These are phyloP conservation scores for Nevesoporus exiguus DNA, from an alignment of 768 basidiomycete genomes.

Conservation along the genomic window DNA sequence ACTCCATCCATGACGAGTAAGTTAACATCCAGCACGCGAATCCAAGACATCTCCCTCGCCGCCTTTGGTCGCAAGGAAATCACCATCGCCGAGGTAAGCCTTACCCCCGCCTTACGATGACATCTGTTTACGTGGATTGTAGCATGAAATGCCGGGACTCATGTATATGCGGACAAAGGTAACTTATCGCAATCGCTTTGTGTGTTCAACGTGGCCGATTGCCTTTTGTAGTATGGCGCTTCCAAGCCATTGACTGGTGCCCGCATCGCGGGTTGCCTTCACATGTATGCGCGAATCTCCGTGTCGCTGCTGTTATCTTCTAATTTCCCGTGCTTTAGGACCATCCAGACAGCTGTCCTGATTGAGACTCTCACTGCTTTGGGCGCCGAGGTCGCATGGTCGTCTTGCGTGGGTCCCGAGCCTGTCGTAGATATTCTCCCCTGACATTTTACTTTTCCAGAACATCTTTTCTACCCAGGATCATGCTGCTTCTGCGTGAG, in stretches of 20 bases:
- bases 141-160: slow-evolving; percentile 95
- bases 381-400: slow-evolving; percentile 98
- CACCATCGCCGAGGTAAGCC: slow-evolving; percentile 90
- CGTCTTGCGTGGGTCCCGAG: slow-evolving; percentile 74
- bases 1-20: not conserved
- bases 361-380: slow-evolving; percentile 96
- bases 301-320: not conserved
- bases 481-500: slow-evolving; percentile 95
- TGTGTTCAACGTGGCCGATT: slow-evolving; percentile 12
- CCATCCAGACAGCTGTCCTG: slow-evolving; percentile 96
- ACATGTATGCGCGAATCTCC: slow-evolving; percentile 63
- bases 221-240: slow-evolving; percentile 58
- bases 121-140: slow-evolving; percentile 11
- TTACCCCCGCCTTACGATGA: slow-evolving; percentile 13
- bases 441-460: slow-evolving; percentile 37
- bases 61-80: slow-evolving; percentile 99
- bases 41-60: slow-evolving; percentile 87
- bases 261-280: slow-evolving; percentile 95
- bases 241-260: slow-evolving; percentile 89
- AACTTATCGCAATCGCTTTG: not conserved
- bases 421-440: not conserved
- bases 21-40: slow-evolving; percentile 1
- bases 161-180: slow-evolving; percentile 92
- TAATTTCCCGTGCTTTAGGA: slow-evolving; percentile 52
- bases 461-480: slow-evolving; percentile 99